Evolutionary conservation across 129 eudicot genomes (phyloP).

Genomic region (Escallonia rubra): DNA sequence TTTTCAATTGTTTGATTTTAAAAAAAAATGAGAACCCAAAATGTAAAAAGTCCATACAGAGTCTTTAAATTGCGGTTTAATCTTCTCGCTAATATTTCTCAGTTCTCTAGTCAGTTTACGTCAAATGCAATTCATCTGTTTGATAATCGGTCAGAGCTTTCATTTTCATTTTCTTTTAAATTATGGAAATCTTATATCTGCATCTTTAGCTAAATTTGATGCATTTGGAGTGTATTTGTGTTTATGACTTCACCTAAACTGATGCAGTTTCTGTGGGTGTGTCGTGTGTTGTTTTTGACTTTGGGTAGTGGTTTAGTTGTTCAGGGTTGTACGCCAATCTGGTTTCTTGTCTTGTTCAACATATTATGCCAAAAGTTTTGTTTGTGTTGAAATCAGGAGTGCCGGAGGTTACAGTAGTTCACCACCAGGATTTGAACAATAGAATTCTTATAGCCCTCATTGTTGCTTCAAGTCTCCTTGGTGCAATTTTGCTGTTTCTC

Average conservation of each 20-base stretch:
- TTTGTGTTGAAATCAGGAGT: slow-evolving; percentile 32
- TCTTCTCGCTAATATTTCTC: background rate
- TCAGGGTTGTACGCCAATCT: too few relatives aligned
- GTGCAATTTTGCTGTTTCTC: slow-evolving; percentile 53
- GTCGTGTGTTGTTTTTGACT: too few relatives aligned
- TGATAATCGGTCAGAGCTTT: background rate
- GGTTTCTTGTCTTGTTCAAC: background rate
- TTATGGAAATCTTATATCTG: background rate
- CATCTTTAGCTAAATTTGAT: too few relatives aligned
- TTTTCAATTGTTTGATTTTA: background rate
- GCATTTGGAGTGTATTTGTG: too few relatives aligned
- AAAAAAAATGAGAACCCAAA: background rate
- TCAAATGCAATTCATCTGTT: background rate
- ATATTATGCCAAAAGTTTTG: background rate
- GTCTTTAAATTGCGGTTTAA: background rate
- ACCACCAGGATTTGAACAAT: slow-evolving; percentile 64
- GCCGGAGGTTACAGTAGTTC: slow-evolving; percentile 46
- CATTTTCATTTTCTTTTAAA: background rate
- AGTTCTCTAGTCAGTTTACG: background rate
- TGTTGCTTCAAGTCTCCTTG: slow-evolving; percentile 70
- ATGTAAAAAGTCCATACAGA: background rate
- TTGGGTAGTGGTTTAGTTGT: too few relatives aligned
- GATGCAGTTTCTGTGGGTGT: too few relatives aligned
- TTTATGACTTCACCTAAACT: too few relatives aligned
- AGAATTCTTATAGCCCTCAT: slow-evolving; percentile 69